Conservation (phyloP, 495 filamentous ascomycete genomes). For the Penicillium coffeae region DNA sequence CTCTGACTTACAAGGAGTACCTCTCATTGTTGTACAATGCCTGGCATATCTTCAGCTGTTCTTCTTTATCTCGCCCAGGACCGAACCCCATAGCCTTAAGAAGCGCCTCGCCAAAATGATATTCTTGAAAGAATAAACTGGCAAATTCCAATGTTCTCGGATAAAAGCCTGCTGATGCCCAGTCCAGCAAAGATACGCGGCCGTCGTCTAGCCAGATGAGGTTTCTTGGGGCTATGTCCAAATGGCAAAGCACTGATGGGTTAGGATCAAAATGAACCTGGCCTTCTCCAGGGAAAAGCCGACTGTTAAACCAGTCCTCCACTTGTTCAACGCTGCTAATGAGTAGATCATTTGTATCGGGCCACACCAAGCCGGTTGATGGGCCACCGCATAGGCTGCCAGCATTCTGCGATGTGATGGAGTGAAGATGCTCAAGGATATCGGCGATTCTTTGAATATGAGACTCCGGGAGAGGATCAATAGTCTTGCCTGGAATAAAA, state of each 20-base stretch:
- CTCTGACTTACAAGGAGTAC: conserved; percentile 4
- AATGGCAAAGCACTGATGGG: conserved; percentile 9
- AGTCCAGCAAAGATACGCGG: conserved; percentile 10
- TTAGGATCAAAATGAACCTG: conserved; percentile 3
- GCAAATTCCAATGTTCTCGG: conserved; percentile 4
- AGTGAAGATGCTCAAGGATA: conserved; percentile 3
- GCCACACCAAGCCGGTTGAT: conserved; percentile 1
- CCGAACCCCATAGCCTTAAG: conserved; percentile 4
- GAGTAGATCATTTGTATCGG: conserved; percentile 3
- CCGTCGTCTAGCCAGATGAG: conserved; percentile 12
- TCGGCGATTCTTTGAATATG: conserved; percentile 2
- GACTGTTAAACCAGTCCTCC: conserved; percentile 9
- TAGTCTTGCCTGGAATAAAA: conserved; percentile 2
- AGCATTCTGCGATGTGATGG: neutral
- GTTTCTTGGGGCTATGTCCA: conserved; percentile 12
- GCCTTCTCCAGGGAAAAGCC: conserved; percentile 6
- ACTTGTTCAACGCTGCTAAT: conserved; percentile 6
- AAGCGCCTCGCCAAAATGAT: conserved; percentile 1
- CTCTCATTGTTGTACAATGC: conserved; percentile 5
- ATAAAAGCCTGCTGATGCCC: conserved; percentile 15
- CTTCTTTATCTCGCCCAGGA: neutral
- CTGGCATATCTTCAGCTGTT: conserved; percentile 5
- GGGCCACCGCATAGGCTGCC: conserved; percentile 5
- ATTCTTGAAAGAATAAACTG: conserved; percentile 7
- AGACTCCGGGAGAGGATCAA: conserved; percentile 5